A percentile compares a stretch with the other conserved stretches of the same genome.
Conservation (phyloP, 2,329 filamentous ascomycete genomes). For the Thielaviopsis punctulata region DNA sequence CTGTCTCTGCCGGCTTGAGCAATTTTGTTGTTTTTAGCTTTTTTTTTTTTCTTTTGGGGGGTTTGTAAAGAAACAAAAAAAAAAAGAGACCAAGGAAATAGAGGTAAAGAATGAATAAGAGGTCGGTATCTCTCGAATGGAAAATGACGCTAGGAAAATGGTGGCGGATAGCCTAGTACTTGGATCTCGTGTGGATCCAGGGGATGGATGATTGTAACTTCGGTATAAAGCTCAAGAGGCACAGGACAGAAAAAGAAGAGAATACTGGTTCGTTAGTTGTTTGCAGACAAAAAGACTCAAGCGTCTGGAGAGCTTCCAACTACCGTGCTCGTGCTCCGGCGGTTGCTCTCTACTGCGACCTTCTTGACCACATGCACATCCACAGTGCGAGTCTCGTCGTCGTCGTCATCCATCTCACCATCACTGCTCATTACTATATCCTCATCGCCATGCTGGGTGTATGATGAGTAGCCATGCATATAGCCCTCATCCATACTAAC, state of each 20-base stretch:
- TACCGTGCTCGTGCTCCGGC: constrained; percentile 12
- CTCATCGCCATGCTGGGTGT: constrained; percentile 14
- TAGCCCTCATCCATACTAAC: constrained; percentile 1
- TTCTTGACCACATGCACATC: constrained; percentile 4
- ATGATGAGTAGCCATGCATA: constrained; percentile 2
- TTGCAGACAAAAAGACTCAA: neutral
- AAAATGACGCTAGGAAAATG: constrained; percentile 6
- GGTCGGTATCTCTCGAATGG: constrained; percentile 16
- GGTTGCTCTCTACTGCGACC: constrained; percentile 36
- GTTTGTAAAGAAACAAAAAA: neutral
- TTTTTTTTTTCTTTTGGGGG: constrained; percentile 10
- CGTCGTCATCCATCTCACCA: constrained; percentile 29
- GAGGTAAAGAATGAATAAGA: constrained; percentile 19
- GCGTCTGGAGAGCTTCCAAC: neutral
- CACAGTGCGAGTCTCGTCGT: constrained; percentile 13
- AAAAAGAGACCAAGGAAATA: constrained; percentile 17
- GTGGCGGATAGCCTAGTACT: constrained; percentile 13
- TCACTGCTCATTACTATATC: constrained; percentile 34
- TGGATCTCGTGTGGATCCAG: constrained; percentile 11
- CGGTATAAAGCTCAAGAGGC: constrained; percentile 1
- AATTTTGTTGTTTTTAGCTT: constrained; percentile 10
- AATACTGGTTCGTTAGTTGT: neutral
- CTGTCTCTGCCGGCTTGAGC: neutral
- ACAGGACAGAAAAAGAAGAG: constrained; percentile 1
- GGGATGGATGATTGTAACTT: constrained; percentile 7